Base-by-base conservation (phyloP, 805 yeast species). In the Spathaspora hagerdaliae region DNA sequence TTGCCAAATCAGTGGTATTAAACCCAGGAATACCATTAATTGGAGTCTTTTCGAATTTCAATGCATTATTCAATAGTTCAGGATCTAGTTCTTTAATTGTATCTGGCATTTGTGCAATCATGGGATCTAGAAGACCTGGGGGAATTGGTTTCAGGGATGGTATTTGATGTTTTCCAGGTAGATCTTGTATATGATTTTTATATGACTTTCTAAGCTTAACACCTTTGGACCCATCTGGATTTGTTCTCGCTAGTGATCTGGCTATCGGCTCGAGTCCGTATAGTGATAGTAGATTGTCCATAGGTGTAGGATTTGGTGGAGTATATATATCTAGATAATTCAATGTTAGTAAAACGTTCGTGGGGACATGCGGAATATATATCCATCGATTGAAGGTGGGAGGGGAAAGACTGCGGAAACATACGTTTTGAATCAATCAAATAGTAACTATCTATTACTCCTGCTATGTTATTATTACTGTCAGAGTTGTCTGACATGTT, bases 201-300 rank as follows among this genome's bases (percentile, higher is more conserved):
- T 94, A 94, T 0, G 97, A 89, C 65, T 94, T 94, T 56, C 99
- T 77, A 45, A 94, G 76, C 66, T 94, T 94, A 34, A 90, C 90
- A 44, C 96, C 97, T 54, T 87, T 90, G 0, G 94, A 78, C 0
- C 97, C 96, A 56, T 85, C 95, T 2, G 89, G 83, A 56, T 87
- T 90, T 9, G 84, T 77, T 58, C 99, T 77, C 1, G 97, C 96
- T 37, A 94, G 84, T 3, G 96, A 83, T 44, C 78, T 73, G 1
- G 96, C 87, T 11, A 91, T 68, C 1, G 74, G 76, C 35, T 78
- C 77, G 36, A 94, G 65, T 1, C 82, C 83, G 55, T 89, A 94
- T 12, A 85, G 63, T 26, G 78, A 67, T 15, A 90, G 75, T 43
- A 94, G 71, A 63, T 91, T 87, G 44, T 82, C 78, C 43, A 82